A percentile compares a stretch with the other conserved stretches of the same genome.
phyloP scores from a whole-genome alignment of 352 stramenopile species.

The Phytopythium boreale region DNA sequence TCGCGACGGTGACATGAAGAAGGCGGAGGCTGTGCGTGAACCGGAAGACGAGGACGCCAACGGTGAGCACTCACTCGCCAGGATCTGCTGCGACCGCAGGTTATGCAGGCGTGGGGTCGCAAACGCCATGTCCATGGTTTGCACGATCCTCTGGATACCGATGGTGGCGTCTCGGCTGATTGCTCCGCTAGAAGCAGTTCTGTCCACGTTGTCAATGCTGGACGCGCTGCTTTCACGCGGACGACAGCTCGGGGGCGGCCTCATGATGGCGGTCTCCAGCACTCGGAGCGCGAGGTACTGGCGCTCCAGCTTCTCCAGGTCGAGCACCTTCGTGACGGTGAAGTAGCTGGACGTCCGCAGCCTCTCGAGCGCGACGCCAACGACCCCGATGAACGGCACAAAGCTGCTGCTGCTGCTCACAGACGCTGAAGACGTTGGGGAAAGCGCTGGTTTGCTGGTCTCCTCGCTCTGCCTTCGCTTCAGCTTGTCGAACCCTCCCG shows the following conservation, averaged over 20 bases:
- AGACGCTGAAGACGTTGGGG: not conserved
- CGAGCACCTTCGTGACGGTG: constrained; percentile 28
- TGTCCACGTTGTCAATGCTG: not conserved
- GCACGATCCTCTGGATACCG: constrained; percentile 7
- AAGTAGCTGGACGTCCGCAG: constrained; percentile 50
- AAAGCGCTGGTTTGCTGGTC: constrained; percentile 20
- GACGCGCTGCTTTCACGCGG: not conserved
- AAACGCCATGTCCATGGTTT: constrained; percentile 41
- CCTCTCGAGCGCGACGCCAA: constrained; percentile 65
- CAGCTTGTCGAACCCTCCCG: constrained; percentile 68
- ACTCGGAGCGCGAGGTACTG: constrained; percentile 51
- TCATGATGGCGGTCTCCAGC: constrained; percentile 42
- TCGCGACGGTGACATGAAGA: not conserved
- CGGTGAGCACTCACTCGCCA: constrained; percentile 24
- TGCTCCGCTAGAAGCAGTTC: not conserved
- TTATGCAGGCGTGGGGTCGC: constrained; percentile 37
- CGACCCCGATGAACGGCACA: constrained; percentile 75
- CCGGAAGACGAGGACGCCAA: not conserved
- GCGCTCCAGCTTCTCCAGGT: constrained; percentile 61
- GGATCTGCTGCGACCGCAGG: constrained; percentile 53
- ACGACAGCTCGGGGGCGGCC: constrained; percentile 15
- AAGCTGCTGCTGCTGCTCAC: constrained; percentile 13
- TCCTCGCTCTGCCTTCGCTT: constrained; percentile 49
- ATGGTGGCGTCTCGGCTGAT: constrained; percentile 6
- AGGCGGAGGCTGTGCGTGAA: not conserved